A percentile compares a stretch with the other conserved stretches of the same genome.
These are phyloP conservation scores for Calonectria hawksworthii DNA, from an alignment of 2,329 filamentous ascomycete species.

Conservation along the genomic window DNA sequence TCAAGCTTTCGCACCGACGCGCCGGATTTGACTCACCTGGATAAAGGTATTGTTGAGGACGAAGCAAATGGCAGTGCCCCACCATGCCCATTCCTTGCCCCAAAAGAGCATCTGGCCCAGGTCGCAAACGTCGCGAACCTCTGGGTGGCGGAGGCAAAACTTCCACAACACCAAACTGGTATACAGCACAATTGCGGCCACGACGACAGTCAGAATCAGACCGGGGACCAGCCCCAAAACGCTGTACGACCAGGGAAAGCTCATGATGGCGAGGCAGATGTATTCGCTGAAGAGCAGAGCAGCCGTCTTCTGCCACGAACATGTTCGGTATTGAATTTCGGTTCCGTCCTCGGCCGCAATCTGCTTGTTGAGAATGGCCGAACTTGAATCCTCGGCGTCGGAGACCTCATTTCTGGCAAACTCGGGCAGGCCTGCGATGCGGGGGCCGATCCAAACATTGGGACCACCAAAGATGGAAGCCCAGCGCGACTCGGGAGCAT, in stretches of 20 bases:
- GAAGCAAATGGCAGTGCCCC: conserved; percentile 85
- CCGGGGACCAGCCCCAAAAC: conserved; percentile 87
- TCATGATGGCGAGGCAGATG: conserved; percentile 94
- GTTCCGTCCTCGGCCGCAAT: conserved; percentile 82
- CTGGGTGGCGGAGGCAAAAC: conserved; percentile 91
- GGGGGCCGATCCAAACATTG: conserved; percentile 61
- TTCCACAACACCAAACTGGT: conserved; percentile 78
- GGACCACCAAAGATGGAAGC: conserved; percentile 56
- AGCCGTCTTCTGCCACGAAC: conserved; percentile 95
- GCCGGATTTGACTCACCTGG: conserved; percentile 55
- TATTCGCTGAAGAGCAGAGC: conserved; percentile 94
- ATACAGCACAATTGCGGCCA: conserved; percentile 85
- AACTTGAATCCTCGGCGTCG: conserved; percentile 61
- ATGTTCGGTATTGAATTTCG: conserved; percentile 92
- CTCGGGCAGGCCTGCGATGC: conserved; percentile 63
- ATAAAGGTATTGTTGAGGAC: conserved; percentile 95
- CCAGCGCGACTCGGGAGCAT: conserved; percentile 45
- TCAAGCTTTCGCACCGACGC: background rate
- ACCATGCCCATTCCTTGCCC: conserved; percentile 82
- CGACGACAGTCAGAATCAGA: conserved; percentile 83
- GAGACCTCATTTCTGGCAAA: conserved; percentile 52
- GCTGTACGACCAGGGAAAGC: conserved; percentile 94
- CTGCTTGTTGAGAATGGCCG: conserved; percentile 72
- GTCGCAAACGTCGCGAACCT: conserved; percentile 93
- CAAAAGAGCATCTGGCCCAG: conserved; percentile 97